These are phyloP conservation scores for Arxiozyma telluris DNA, from an alignment of 1,139 yeast genomes.

Conservation along the genomic window DNA sequence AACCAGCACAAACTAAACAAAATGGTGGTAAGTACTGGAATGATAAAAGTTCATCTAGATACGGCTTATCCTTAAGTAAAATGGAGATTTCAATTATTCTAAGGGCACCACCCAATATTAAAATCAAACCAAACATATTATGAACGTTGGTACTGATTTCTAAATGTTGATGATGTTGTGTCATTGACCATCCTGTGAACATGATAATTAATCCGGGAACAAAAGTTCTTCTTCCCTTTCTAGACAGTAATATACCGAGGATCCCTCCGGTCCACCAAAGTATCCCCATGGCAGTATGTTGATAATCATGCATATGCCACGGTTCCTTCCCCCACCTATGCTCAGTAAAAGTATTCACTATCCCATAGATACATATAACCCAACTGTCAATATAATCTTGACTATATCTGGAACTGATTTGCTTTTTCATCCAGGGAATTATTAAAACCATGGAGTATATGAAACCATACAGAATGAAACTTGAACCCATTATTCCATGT, in stretches of 20 bases:
- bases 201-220: slow-evolving; percentile 74
- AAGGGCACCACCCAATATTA: slow-evolving; percentile 67
- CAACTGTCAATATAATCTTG: slow-evolving; percentile 82
- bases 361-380: slow-evolving; percentile 82
- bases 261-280: slow-evolving; percentile 95
- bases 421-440: slow-evolving; percentile 56
- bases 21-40: slow-evolving; percentile 84
- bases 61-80: slow-evolving; percentile 48
- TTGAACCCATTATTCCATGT: slow-evolving; percentile 93
- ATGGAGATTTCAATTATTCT: slow-evolving; percentile 74
- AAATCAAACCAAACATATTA: slow-evolving; percentile 69
- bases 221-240: slow-evolving; percentile 57
- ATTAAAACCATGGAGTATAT: slow-evolving; percentile 55
- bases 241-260: slow-evolving; percentile 66
- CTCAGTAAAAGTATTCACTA: slow-evolving; percentile 88
- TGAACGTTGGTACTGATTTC: slow-evolving; percentile 78
- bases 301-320: slow-evolving; percentile 88
- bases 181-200: slow-evolving; percentile 91
- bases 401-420: slow-evolving; percentile 38
- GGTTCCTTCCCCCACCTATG: slow-evolving; percentile 85
- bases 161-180: slow-evolving; percentile 72
- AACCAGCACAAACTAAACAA: slow-evolving; percentile 67
- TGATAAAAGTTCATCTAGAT: slow-evolving; percentile 43
- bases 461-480: slow-evolving; percentile 74
- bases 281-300: slow-evolving; percentile 93